Evolutionary conservation across 176 grass and related monocot genomes (phyloP).

Genomic region (Oryza longistaminata): DNA sequence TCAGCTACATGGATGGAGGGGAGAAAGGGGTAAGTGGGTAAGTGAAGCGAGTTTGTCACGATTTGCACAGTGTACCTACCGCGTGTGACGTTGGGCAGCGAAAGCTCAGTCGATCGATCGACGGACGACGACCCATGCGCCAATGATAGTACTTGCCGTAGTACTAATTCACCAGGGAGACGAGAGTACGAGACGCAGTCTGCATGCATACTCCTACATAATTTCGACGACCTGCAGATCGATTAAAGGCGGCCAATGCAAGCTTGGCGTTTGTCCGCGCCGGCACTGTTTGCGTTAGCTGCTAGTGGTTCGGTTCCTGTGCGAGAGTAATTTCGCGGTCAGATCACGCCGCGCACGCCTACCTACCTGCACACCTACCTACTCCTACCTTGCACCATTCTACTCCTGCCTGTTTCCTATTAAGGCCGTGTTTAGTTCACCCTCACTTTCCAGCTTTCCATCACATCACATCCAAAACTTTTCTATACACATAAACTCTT

Average conservation of each 20-base stretch:
- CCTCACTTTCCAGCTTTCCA: too few relatives aligned
- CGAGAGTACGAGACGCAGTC: not conserved
- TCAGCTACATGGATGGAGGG: not conserved
- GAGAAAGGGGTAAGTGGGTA: not conserved
- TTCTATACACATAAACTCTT: too few relatives aligned
- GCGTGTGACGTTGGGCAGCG: not conserved
- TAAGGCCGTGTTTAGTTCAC: too few relatives aligned
- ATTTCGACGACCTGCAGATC: not conserved
- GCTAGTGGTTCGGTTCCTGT: too few relatives aligned
- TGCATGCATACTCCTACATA: not conserved
- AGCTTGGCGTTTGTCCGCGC: not conserved
- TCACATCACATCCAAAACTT: too few relatives aligned
- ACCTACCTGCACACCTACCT: too few relatives aligned
- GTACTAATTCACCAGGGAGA: not conserved
- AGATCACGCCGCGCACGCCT: not conserved
- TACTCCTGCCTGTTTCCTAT: not conserved
- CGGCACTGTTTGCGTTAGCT: not conserved
- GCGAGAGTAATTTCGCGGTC: not conserved
- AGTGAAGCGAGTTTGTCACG: constrained; percentile 21
- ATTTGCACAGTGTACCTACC: constrained; percentile 29
- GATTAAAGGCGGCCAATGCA: not conserved
- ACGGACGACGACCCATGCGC: not conserved
- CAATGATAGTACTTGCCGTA: not conserved
- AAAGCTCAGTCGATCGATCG: not conserved
- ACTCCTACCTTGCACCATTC: not conserved